These are phyloP conservation scores for Phalaenopsis aphrodite DNA, from an alignment of 106 monocot species.

Conservation along the genomic window DNA sequence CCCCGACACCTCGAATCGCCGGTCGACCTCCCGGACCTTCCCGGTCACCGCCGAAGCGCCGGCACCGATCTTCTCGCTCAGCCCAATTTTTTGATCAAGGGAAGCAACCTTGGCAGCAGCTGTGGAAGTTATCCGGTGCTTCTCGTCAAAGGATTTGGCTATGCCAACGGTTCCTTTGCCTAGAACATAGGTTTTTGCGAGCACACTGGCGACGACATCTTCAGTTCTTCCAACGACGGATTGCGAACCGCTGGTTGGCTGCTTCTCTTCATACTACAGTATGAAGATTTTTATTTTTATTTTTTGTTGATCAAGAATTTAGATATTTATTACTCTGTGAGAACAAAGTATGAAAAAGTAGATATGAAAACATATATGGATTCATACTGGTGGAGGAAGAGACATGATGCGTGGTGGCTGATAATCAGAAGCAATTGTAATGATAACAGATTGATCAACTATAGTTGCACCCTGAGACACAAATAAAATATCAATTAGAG, in stretches of 20 bases:
- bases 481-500: not conserved
- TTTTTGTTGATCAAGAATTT: not conserved
- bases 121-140: conserved; percentile 46
- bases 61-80: conserved; percentile 36
- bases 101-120: conserved; percentile 40
- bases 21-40: conserved; percentile 54
- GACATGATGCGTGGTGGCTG: conserved; percentile 21
- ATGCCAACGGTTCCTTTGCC: conserved; percentile 48
- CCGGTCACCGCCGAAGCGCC: conserved; percentile 46
- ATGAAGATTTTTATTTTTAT: not conserved
- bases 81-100: conserved; percentile 47
- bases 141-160: conserved; percentile 54
- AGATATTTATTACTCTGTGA: not conserved
- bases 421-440: conserved; percentile 45
- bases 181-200: conserved; percentile 50
- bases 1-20: conserved; percentile 55
- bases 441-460: conserved; percentile 58
- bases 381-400: conserved; percentile 11
- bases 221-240: conserved; percentile 51
- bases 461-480: conserved; percentile 55
- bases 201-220: conserved; percentile 55
- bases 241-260: conserved; percentile 12
- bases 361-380: not conserved
- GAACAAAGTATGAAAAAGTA: not conserved
- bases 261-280: conserved; percentile 18